phyloP scores from a whole-genome alignment of 2,329 filamentous ascomycete genomes.

The Sordariomycetes sp. region DNA sequence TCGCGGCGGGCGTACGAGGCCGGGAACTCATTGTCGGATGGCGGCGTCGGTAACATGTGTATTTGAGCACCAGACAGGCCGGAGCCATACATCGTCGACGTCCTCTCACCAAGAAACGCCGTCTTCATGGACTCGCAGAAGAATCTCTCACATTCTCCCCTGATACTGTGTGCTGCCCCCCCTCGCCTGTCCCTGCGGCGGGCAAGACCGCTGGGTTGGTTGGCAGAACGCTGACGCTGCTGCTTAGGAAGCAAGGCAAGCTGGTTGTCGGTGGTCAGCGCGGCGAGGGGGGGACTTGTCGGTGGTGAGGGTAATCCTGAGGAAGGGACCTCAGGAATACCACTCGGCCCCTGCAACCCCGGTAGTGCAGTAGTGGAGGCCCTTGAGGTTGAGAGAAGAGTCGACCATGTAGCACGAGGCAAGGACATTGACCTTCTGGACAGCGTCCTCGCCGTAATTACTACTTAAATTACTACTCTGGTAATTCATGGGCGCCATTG shows the following conservation, averaged over 20 bases:
- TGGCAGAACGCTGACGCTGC: conserved; percentile 35
- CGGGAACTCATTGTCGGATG: conserved; percentile 35
- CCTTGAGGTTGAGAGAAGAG: conserved; percentile 60
- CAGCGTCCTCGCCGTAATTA: conserved; percentile 65
- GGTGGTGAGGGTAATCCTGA: conserved; percentile 78
- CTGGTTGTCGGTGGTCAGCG: conserved; percentile 59
- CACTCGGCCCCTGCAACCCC: conserved; percentile 79
- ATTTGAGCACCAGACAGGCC: conserved; percentile 70
- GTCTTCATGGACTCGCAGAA: conserved; percentile 93
- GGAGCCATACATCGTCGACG: conserved; percentile 67
- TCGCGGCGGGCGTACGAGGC: conserved; percentile 23
- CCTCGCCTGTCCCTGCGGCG: conserved; percentile 50
- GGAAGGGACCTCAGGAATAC: conserved; percentile 87
- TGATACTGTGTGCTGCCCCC: conserved; percentile 94
- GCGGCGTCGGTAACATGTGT: conserved; percentile 38
- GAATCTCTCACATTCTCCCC: conserved; percentile 99
- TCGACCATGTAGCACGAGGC: conserved; percentile 88
- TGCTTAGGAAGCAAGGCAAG: conserved; percentile 54
- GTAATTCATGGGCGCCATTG: conserved; percentile 64
- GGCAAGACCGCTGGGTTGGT: no score
- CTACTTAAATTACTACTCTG: conserved; percentile 60
- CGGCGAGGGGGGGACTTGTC: conserved; percentile 82
- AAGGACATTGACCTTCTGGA: conserved; percentile 64
- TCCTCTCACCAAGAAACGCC: conserved; percentile 95
- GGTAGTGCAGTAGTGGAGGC: conserved; percentile 95